These are phyloP conservation scores for Ophidiomyces ophidiicola DNA, from an alignment of 2,329 filamentous ascomycete species.

Conservation along the genomic window DNA sequence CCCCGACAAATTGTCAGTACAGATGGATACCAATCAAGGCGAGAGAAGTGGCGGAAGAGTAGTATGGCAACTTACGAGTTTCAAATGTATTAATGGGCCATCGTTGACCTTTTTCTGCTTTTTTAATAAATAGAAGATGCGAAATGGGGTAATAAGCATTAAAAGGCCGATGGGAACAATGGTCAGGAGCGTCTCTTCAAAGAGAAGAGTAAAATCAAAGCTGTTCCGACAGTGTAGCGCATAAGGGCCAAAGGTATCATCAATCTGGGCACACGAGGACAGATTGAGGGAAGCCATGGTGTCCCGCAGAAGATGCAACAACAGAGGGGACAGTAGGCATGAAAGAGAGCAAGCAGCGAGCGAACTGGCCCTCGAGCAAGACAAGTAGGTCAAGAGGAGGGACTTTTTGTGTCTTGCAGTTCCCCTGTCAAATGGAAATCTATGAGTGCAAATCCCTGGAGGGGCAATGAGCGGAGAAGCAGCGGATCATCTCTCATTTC, in stretches of 20 bases:
- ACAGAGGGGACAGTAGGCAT: slow-evolving; percentile 12
- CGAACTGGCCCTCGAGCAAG: slow-evolving; percentile 3
- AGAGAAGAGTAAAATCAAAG: slow-evolving; percentile 38
- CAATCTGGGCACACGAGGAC: slow-evolving; percentile 23
- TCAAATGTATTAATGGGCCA: slow-evolving; percentile 23
- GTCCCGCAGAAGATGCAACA: slow-evolving; percentile 13
- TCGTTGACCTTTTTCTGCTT: slow-evolving; percentile 27
- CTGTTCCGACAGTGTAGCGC: slow-evolving; percentile 27
- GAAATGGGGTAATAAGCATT: slow-evolving; percentile 25
- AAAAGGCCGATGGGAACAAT: slow-evolving; percentile 29
- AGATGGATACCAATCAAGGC: not conserved
- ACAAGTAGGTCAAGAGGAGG: not conserved
- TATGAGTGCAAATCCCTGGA: slow-evolving; percentile 3
- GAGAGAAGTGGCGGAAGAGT: not conserved
- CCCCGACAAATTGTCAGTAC: slow-evolving; percentile 5
- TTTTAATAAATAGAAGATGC: slow-evolving; percentile 27
- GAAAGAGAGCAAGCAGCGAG: slow-evolving; percentile 16
- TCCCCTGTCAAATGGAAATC: slow-evolving; percentile 5
- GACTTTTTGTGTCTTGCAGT: slow-evolving; percentile 8
- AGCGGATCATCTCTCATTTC: slow-evolving; percentile 7
- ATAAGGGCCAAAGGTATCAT: slow-evolving; percentile 27
- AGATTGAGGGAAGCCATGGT: slow-evolving; percentile 21
- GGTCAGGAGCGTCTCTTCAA: slow-evolving; percentile 33
- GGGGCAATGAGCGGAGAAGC: not conserved
- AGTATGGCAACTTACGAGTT: slow-evolving; percentile 25